These are phyloP conservation scores for Penicillium bialowiezense DNA, from an alignment of 495 filamentous ascomycete species.

Conservation along the genomic window DNA sequence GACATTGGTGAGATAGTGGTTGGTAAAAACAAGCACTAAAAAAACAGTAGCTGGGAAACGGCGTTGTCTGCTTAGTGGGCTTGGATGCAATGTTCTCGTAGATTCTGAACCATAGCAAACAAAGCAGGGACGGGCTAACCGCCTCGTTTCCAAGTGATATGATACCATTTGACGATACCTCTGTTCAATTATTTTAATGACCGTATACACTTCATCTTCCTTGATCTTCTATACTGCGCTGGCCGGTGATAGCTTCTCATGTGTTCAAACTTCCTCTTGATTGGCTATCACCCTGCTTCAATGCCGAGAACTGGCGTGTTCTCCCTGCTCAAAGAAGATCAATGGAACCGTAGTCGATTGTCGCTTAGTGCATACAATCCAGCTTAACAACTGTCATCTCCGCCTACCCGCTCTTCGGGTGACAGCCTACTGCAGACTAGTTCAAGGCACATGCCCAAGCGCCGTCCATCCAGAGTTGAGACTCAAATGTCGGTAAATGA, in stretches of 20 bases:
- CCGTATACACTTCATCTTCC: slow-evolving; percentile 15
- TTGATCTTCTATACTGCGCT: slow-evolving; percentile 4
- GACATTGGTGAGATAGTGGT: slow-evolving; percentile 28
- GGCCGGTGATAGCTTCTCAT: background rate
- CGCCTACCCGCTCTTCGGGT: no score
- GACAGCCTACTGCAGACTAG: no score
- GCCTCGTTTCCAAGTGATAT: slow-evolving; percentile 35
- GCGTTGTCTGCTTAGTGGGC: slow-evolving; percentile 39
- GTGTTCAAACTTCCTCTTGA: background rate
- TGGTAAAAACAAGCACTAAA: slow-evolving; percentile 28
- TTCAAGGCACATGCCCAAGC: no score
- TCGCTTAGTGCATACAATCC: no score
- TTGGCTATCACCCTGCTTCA: background rate
- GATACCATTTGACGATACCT: slow-evolving; percentile 36
- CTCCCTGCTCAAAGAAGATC: background rate
- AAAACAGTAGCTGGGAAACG: slow-evolving; percentile 37
- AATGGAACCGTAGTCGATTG: background rate
- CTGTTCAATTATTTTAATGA: slow-evolving; percentile 32
- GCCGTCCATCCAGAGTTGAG: no score
- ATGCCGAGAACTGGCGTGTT: no score
- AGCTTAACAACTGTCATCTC: no score
- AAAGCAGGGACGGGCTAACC: slow-evolving; percentile 24
- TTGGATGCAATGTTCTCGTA: slow-evolving; percentile 37
- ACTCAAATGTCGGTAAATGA: no score
- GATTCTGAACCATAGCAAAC: slow-evolving; percentile 34